Percentiles rank a stretch among this genome's conserved stretches.
Evolutionary conservation across 441 rosid genomes (phyloP).

Genomic region (Lepidium campestre): DNA sequence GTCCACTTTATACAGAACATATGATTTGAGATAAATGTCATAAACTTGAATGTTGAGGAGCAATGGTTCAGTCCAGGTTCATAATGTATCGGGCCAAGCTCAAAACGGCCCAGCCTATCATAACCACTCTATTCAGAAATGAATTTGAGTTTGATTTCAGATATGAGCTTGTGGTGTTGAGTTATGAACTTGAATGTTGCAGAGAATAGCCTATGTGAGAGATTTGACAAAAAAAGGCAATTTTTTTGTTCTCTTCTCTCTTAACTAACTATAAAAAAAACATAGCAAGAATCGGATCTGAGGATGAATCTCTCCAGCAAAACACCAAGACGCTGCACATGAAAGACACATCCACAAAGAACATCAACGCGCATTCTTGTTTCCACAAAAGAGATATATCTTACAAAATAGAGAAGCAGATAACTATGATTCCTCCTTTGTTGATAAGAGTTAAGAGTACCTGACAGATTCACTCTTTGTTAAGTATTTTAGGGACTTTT

Average conservation of each 20-base stretch:
- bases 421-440: background rate
- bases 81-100: background rate
- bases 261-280: background rate
- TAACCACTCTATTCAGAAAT: background rate
- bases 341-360: background rate
- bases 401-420: background rate
- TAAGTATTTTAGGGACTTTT: conserved; percentile 53
- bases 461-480: conserved; percentile 47
- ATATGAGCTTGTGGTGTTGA: background rate
- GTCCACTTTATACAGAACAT: background rate
- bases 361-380: background rate
- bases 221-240: background rate
- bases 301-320: background rate
- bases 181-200: background rate
- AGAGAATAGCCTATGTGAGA: background rate
- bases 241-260: background rate
- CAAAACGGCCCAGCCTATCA: background rate
- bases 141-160: background rate
- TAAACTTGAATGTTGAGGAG: background rate
- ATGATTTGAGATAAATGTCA: background rate
- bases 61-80: background rate
- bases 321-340: conserved; percentile 6
- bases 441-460: conserved; percentile 1
- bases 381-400: background rate
- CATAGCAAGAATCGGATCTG: background rate